Evolutionary conservation across 2,329 filamentous ascomycete genomes (phyloP).

Genomic region (Incumbomyces delicatus): DNA sequence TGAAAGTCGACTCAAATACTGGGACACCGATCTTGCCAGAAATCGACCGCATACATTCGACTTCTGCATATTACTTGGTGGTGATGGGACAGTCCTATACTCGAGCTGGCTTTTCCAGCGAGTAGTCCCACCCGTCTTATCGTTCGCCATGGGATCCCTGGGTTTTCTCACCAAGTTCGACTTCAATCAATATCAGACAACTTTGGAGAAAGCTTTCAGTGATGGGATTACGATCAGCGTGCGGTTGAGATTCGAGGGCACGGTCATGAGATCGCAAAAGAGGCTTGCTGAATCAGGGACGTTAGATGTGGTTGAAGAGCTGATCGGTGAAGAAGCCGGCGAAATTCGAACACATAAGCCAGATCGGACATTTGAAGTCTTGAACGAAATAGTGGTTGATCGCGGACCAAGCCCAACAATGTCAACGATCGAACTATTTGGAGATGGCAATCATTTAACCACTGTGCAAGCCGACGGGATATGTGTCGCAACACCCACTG

Average conservation of each 20-base stretch:
- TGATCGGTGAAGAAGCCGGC: conserved; percentile 76
- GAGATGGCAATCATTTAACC: conserved; percentile 90
- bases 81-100: conserved; percentile 91
- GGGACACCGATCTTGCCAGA: conserved; percentile 70
- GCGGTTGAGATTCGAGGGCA: conserved; percentile 82
- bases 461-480: conserved; percentile 87
- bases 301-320: conserved; percentile 74
- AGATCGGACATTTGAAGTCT: conserved; percentile 74
- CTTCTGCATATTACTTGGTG: conserved; percentile 82
- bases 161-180: conserved; percentile 97
- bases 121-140: conserved; percentile 85
- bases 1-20: conserved; percentile 60
- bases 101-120: conserved; percentile 95
- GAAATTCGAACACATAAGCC: conserved; percentile 77
- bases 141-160: conserved; percentile 85
- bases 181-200: conserved; percentile 63
- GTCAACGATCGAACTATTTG: conserved; percentile 85
- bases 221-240: conserved; percentile 84
- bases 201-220: conserved; percentile 60
- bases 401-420: conserved; percentile 89
- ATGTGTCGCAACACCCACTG: conserved; percentile 88
- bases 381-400: conserved; percentile 96
- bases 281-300: conserved; percentile 26
- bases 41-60: conserved; percentile 79
- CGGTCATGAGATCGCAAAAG: conserved; percentile 69